These are phyloP conservation scores for Astraeus odoratus DNA, from an alignment of 768 basidiomycete species.

Conservation along the genomic window DNA sequence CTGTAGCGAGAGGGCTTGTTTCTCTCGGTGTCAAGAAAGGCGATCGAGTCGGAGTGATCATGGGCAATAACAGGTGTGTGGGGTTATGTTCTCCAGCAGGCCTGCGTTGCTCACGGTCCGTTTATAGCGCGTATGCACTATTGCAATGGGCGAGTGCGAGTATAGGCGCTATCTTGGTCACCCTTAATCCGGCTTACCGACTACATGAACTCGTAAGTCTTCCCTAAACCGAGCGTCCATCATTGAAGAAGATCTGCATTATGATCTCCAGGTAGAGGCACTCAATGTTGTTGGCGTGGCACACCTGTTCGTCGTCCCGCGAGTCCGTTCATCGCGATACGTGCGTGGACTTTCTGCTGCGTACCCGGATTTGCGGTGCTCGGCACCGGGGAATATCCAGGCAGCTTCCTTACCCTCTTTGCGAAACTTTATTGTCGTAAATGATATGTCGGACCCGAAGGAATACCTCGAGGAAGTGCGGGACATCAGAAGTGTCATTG, in stretches of 20 bases:
- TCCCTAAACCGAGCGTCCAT: neutral
- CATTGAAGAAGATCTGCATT: neutral
- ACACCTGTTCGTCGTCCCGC: slow-evolving; percentile 68
- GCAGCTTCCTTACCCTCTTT: slow-evolving; percentile 54
- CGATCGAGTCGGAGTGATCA: slow-evolving; percentile 71
- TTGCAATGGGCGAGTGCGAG: slow-evolving; percentile 85
- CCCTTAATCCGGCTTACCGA: slow-evolving; percentile 78
- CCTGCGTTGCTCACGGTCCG: neutral
- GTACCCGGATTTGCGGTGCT: slow-evolving; percentile 47
- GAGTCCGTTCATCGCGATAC: slow-evolving; percentile 59
- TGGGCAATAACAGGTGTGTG: slow-evolving; percentile 78
- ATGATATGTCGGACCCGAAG: slow-evolving; percentile 42
- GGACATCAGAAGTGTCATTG: slow-evolving; percentile 45
- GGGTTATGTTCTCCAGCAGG: neutral
- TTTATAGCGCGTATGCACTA: slow-evolving; percentile 62
- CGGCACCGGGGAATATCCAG: slow-evolving; percentile 48
- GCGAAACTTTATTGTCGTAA: slow-evolving; percentile 57
- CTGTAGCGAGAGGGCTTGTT: slow-evolving; percentile 65
- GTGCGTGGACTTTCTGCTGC: slow-evolving; percentile 50
- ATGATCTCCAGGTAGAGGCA: slow-evolving; percentile 41
- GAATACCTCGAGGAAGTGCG: slow-evolving; percentile 35
- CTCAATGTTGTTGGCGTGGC: slow-evolving; percentile 59
- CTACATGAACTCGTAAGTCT: slow-evolving; percentile 57
- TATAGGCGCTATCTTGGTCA: slow-evolving; percentile 77
- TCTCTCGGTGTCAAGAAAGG: slow-evolving; percentile 66